These are phyloP conservation scores for Phytophthora pluvialis DNA, from an alignment of 352 stramenopile species.

Conservation along the genomic window DNA sequence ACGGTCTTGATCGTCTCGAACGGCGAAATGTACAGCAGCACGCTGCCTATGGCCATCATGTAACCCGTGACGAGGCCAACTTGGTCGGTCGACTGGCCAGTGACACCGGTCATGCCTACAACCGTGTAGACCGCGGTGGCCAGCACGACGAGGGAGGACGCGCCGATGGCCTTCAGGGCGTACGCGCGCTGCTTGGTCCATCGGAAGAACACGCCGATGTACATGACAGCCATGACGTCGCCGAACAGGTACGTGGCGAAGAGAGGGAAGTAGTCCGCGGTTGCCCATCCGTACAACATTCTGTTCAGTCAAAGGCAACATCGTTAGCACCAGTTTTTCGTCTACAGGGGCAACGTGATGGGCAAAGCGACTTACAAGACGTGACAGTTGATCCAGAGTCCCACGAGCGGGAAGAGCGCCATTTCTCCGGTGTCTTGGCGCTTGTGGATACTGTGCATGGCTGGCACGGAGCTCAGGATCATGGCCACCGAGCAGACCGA, in stretches of 20 bases:
- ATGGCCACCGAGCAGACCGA: constrained; percentile 47
- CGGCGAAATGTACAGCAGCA: constrained; percentile 40
- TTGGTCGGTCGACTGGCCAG: constrained; percentile 26
- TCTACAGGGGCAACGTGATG: constrained; percentile 6
- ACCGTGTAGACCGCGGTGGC: constrained; percentile 28
- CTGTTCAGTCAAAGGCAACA: constrained; percentile 21
- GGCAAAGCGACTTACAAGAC: constrained; percentile 33
- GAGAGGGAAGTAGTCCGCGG: constrained; percentile 39
- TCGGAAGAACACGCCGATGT: constrained; percentile 40
- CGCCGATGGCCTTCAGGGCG: constrained; percentile 26
- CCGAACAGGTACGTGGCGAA: constrained; percentile 40
- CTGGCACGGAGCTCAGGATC: constrained; percentile 45
- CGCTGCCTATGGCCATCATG: constrained; percentile 40
- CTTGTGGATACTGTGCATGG: constrained; percentile 50
- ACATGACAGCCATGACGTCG: constrained; percentile 37
- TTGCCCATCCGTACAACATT: constrained; percentile 45
- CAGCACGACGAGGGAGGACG: constrained; percentile 22
- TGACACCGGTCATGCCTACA: constrained; percentile 29
- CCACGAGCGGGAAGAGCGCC: constrained; percentile 45
- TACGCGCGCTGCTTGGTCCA: constrained; percentile 34
- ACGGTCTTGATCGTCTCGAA: constrained; percentile 40
- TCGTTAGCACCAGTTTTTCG: constrained; percentile 11
- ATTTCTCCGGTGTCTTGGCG: constrained; percentile 37
- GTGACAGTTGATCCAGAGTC: constrained; percentile 47
- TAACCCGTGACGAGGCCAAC: constrained; percentile 38